Evolutionary conservation across 768 basidiomycete genomes (phyloP).

Genomic region (Royoungia palumana): DNA sequence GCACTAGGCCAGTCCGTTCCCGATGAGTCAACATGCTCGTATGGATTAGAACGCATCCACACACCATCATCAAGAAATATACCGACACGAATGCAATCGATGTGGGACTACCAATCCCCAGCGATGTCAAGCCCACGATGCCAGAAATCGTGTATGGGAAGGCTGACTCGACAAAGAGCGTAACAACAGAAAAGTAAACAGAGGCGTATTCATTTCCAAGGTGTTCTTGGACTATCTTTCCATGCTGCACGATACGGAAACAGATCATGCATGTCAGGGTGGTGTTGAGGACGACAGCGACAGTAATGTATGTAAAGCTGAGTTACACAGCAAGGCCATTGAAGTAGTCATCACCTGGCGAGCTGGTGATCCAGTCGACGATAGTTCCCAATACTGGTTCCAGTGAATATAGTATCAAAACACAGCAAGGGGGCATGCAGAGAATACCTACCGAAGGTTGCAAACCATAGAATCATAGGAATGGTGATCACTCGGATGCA

Average conservation of each 20-base stretch:
- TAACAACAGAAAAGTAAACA: background rate
- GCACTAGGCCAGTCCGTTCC: background rate
- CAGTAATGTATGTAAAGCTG: slow-evolving; percentile 4
- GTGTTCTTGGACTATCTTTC: background rate
- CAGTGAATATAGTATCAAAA: too few relatives aligned
- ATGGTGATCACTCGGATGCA: too few relatives aligned
- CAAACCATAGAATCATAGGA: slow-evolving; percentile 8
- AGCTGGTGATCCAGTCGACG: background rate
- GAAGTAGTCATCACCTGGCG: background rate
- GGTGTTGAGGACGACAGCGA: slow-evolving; percentile 11
- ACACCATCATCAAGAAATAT: slow-evolving; percentile 9
- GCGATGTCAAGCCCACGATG: slow-evolving; percentile 7
- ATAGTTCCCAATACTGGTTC: background rate
- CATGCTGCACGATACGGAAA: slow-evolving; percentile 3
- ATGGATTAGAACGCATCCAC: background rate
- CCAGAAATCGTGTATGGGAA: slow-evolving; percentile 11
- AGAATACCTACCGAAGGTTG: background rate
- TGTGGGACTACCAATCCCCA: slow-evolving; percentile 1
- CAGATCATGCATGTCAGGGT: slow-evolving; percentile 8
- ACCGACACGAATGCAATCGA: slow-evolving; percentile 7
- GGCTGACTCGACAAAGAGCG: slow-evolving; percentile 12
- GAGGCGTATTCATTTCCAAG: background rate
- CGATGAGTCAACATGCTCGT: too few relatives aligned
- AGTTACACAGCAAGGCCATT: slow-evolving; percentile 5
- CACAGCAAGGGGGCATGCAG: background rate